A percentile compares a stretch with the other conserved stretches of the same genome.
Conservation (phyloP, 495 filamentous ascomycete genomes). For the Aspergillus wentii region DNA sequence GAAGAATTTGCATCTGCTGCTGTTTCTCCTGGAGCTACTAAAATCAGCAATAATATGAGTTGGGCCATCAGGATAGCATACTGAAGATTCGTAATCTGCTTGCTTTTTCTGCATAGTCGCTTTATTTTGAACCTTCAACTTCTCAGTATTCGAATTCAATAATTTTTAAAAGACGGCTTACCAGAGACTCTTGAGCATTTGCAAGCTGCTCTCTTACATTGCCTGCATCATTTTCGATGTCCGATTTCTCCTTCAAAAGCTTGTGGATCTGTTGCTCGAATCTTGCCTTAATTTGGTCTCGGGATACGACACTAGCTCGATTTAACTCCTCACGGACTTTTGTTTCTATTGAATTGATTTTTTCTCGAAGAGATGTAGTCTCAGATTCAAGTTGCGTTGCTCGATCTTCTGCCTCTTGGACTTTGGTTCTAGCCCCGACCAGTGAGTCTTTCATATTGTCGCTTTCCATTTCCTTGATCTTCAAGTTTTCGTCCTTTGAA, state of each 20-base stretch:
- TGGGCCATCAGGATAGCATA: slow-evolving; percentile 7
- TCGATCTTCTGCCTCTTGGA: slow-evolving; percentile 10
- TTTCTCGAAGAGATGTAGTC: slow-evolving; percentile 13
- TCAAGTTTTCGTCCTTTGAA: slow-evolving; percentile 9
- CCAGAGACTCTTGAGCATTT: slow-evolving; percentile 17
- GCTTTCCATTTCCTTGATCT: slow-evolving; percentile 12
- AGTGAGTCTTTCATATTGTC: slow-evolving; percentile 14
- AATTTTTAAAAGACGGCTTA: slow-evolving; percentile 7
- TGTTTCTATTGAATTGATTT: slow-evolving; percentile 13
- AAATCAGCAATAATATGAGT: slow-evolving; percentile 7
- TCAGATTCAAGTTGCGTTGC: slow-evolving; percentile 12
- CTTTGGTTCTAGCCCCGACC: slow-evolving; percentile 7
- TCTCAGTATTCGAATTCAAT: slow-evolving; percentile 19
- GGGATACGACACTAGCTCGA: slow-evolving; percentile 12
- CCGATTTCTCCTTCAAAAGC: slow-evolving; percentile 17
- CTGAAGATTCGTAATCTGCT: slow-evolving; percentile 9
- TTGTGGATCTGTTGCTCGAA: slow-evolving; percentile 20
- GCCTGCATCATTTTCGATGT: slow-evolving; percentile 10
- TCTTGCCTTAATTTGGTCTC: slow-evolving; percentile 13
- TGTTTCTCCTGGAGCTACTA: slow-evolving; percentile 16
- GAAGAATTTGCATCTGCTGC: slow-evolving; percentile 17
- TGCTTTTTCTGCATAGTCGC: slow-evolving; percentile 5
- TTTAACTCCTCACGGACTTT: slow-evolving; percentile 21
- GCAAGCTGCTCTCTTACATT: slow-evolving; percentile 13
- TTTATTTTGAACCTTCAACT: slow-evolving; percentile 13